phyloP scores from a whole-genome alignment of 805 yeast genomes.

The Starmera pachycereana region DNA sequence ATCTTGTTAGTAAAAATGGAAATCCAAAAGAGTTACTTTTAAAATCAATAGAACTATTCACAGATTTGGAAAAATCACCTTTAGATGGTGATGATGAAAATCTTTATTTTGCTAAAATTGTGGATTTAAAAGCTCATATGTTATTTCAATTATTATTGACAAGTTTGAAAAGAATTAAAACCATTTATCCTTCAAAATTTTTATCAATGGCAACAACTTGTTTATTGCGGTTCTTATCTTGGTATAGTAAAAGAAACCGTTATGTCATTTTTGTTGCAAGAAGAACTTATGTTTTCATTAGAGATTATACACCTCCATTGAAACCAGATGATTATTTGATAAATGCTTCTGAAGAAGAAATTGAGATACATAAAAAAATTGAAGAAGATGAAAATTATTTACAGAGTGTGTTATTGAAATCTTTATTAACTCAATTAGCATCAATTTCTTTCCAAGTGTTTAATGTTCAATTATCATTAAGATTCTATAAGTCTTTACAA shows the following conservation, averaged over 20 bases:
- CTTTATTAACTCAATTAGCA: slow-evolving; percentile 46
- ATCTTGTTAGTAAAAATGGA: slow-evolving; percentile 54
- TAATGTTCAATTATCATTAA: slow-evolving; percentile 21
- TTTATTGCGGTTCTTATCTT: slow-evolving; percentile 38
- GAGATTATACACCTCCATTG: slow-evolving; percentile 43
- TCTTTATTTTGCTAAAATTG: slow-evolving; percentile 6
- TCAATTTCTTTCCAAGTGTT: slow-evolving; percentile 26
- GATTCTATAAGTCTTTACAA: slow-evolving; percentile 13
- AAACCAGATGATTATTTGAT: slow-evolving; percentile 30
- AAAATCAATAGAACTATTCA: slow-evolving; percentile 56
- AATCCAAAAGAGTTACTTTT: slow-evolving; percentile 75
- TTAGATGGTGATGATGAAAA: slow-evolving; percentile 2
- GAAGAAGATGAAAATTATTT: slow-evolving; percentile 47
- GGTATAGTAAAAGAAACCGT: slow-evolving; percentile 25
- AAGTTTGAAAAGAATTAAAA: slow-evolving; percentile 49
- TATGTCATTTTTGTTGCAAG: slow-evolving; percentile 39
- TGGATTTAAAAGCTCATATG: slow-evolving; percentile 47
- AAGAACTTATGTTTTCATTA: slow-evolving; percentile 52
- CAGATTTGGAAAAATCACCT: slow-evolving; percentile 19
- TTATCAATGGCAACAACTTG: slow-evolving; percentile 58
- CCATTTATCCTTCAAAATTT: slow-evolving; percentile 73
- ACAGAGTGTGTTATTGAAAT: slow-evolving; percentile 56
- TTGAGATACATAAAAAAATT: slow-evolving; percentile 29
- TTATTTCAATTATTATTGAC: slow-evolving; percentile 54
- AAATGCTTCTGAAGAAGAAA: slow-evolving; percentile 18